A percentile compares a stretch with the other conserved stretches of the same genome.
phyloP scores from a whole-genome alignment of 257 asterid species.

The Pogostemon cablin region DNA sequence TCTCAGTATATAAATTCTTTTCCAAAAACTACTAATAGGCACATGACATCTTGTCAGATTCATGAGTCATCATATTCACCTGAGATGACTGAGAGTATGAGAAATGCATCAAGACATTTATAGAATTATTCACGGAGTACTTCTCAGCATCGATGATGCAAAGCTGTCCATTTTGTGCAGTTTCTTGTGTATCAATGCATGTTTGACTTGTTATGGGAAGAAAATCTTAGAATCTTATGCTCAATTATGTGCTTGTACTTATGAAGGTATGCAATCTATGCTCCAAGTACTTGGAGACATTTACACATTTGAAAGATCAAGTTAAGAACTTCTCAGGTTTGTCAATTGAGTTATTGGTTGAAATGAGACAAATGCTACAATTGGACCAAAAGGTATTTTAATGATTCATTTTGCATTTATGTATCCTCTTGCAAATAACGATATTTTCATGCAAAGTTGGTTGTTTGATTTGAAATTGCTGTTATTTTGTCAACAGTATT shows the following conservation, averaged over 20 bases:
- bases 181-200: slow-evolving; percentile 71
- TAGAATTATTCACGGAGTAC: slow-evolving; percentile 77
- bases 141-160: slow-evolving; percentile 75
- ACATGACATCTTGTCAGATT: slow-evolving; percentile 41
- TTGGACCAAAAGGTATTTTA: slow-evolving; percentile 65
- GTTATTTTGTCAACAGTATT: slow-evolving; percentile 57
- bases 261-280: slow-evolving; percentile 87
- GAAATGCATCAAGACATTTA: slow-evolving; percentile 55
- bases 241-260: slow-evolving; percentile 74
- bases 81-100: slow-evolving; percentile 47
- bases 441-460: not conserved
- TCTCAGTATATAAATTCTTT: slow-evolving; percentile 42
- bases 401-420: not conserved
- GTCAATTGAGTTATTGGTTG: slow-evolving; percentile 81
- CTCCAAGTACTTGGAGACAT: slow-evolving; percentile 93
- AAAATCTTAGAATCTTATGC: slow-evolving; percentile 69
- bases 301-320: slow-evolving; percentile 90
- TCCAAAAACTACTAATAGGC: slow-evolving; percentile 36
- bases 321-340: slow-evolving; percentile 71
- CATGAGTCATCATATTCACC: slow-evolving; percentile 42
- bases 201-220: slow-evolving; percentile 96
- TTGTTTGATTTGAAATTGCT: slow-evolving; percentile 35
- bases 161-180: slow-evolving; percentile 67
- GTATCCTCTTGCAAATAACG: slow-evolving; percentile 23
- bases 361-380: slow-evolving; percentile 73